Base-by-base conservation (phyloP, 192 early-diverging fungal genomes). In the Podila horticola region DNA sequence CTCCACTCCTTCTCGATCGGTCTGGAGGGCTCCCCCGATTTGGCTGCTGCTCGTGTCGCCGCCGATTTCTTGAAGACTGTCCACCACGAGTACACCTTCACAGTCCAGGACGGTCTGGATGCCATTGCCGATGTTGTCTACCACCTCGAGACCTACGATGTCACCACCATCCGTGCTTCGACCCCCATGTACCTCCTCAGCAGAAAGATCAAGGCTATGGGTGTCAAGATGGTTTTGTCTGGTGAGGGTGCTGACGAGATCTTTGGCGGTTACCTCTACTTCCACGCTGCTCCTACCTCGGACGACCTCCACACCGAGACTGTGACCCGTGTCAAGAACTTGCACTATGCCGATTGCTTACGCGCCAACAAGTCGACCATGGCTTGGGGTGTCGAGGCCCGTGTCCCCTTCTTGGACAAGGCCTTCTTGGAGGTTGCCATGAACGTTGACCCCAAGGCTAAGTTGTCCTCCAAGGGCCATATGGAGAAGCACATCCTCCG, bases 141-240 rank as follows among this genome's bases (percentile, higher is more conserved):
- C 79, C 97, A 99, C 83, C 86, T 99, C 49, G 98, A 99, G 86
- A 99, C 98, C 0, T 99, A 99, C 85, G 98, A 99, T 84, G 98
- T 99, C 19, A 99, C 98, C 34, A 99, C 98, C 33, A 90, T 99
- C 74, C 92, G 98, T 55, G 98, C 98, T 4, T 96, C 95, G 28
- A 99, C 98, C n/a, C 98, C 98, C 66, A 99, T 99, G 98, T 99
- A 98, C 86, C 90, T 99, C 45, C 85, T 99, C 51, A 96, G 95
- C 67, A 93, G 98, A 71, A 97, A 97, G 88, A 97, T 99, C 90
- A 99, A 97, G 85, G 94, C 96, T 41, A 96, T 95, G 79, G 97
- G 98, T 49, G 98, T 99, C 84, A 99, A 99, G 91, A 99, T 99
- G 98, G 98, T 99, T 11, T 88, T 99, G 17, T 94, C 92, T 71